Base-by-base conservation (phyloP, 768 basidiomycete species). In the Suillus cothurnatus region DNA sequence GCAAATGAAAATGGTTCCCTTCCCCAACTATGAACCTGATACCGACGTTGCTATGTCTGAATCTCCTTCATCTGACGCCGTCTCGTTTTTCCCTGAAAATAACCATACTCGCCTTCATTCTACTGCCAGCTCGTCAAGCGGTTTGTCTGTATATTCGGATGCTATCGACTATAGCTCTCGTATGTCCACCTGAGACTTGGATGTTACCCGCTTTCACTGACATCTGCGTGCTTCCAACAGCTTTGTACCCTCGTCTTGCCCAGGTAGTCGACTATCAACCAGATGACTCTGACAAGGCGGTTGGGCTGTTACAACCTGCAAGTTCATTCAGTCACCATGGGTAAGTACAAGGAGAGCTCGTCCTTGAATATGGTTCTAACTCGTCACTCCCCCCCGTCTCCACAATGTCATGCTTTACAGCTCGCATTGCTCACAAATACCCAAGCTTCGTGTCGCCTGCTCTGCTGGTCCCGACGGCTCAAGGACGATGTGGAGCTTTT, bases 401-500 rank as follows among this genome's bases (percentile, higher is more conserved):
- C 26, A 23, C 17, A 6, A 58, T 67, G 34, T 60, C 19, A 4
- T 11, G 11, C 19, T 28, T 59, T 36, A 64, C 71, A 92, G 90
- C 47, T 80, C 86, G 62, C 82, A 82, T 60, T 94, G 92, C 70
- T 86, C 86, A 31, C 91, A 92, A 77, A 92, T 94, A 65, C 92
- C 92, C 19, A 93, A 93, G 76, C 84, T 94, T 69, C 88, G 90
- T 68, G 82, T 94, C 65, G 90, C 92, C 39, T 93, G 92, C 71
- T 86, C 90, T 39, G 76, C 90, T 23, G 86, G 89, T 62, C 77
- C 82, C 66, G 86, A 87, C 68, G 92, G 92, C 66, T 86, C 85
- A 74, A 75, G 76, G 64, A 88, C 91, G 21, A 93, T 94, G 91
- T 94, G 92, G 92, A 89, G 88, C 71, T 89, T 91, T 74, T 94